Evolutionary conservation across 2,329 filamentous ascomycete species (phyloP), one percentile per base, ranked within the genome.

Genomic region (Pseudogymnoascus sp.): DNA sequence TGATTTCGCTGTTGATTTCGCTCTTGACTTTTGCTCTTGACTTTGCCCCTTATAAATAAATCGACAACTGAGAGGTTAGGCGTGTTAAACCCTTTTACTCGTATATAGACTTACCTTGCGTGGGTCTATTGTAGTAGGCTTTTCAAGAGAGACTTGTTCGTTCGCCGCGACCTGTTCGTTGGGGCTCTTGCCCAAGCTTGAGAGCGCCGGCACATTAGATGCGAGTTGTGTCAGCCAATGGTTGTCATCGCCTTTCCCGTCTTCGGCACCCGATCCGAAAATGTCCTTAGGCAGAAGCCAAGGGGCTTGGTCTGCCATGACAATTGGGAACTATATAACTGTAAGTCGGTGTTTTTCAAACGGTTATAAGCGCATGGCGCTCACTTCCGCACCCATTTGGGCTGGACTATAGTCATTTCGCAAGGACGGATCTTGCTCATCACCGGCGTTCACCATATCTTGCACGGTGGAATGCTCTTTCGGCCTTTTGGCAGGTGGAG

Each of bases 351-450:
- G 48, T 4, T 35, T 31, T 21, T 55, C 5, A 33, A 33, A 55
- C n/a, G 10, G n/a, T 21, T 33, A 12, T 31, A 33, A 10, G n/a
- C 15, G 15, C 29, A 35, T 12, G n/a, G 5, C 21, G 35, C 48
- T 55, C 10, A 55, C 48, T 21, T 21, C 48, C 29, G 18, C 48
- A 55, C 29, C 29, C 48, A 33, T 55, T 33, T 35, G 27, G 48
- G 48, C n/a, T n/a, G 48, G 48, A 33, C 48, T 55, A 33, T 33
- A 55, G 29, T 55, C 48, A 55, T 21, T 35, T 55, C 9, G 48
- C 48, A 55, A 33, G 48, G 48, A 55, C 48, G 29, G 9, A 55
- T 8, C 29, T 55, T 55, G 48, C 48, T 55, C 48, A 55, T 55
- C 29, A 55, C 29, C 48, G 48, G 48, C 48, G 48, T 35, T 21